Evolutionary conservation across 179 eudicot species (phyloP).

Genomic region (Dionaea muscipula): DNA sequence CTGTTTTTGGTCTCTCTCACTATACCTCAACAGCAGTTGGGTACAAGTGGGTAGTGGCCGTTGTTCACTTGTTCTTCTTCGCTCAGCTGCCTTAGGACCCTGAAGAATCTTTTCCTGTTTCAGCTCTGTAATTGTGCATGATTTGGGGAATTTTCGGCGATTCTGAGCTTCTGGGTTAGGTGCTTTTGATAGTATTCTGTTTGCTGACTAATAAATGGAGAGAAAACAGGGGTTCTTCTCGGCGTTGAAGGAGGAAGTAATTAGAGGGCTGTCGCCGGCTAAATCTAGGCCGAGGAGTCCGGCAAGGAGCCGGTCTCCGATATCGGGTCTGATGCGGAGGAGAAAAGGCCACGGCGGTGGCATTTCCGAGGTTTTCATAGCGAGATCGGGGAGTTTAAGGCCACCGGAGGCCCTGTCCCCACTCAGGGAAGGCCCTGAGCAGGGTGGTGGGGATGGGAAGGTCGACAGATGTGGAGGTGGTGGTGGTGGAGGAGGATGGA

Average conservation of each 20-base stretch:
- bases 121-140: not conserved
- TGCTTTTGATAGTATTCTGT: too few species aligned
- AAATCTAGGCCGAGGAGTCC: conserved; percentile 50
- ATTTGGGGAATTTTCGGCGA: too few species aligned
- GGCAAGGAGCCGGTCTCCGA: conserved; percentile 45
- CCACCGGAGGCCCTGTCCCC: conserved; percentile 56
- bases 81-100: too few species aligned
- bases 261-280: conserved; percentile 29
- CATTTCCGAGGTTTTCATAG: conserved; percentile 28
- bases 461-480: conserved; percentile 36
- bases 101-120: not conserved
- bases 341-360: conserved; percentile 28
- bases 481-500: conserved; percentile 27
- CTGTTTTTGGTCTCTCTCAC: too few species aligned
- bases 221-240: conserved; percentile 13
- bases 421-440: conserved; percentile 79
- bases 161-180: too few species aligned
- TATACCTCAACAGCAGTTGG: too few species aligned
- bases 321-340: conserved; percentile 47
- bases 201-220: conserved; percentile 6
- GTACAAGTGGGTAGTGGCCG: not conserved
- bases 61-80: too few species aligned
- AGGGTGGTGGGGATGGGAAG: conserved; percentile 32
- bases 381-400: conserved; percentile 60
- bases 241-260: conserved; percentile 10